A percentile compares a stretch with the other conserved stretches of the same genome.
Evolutionary conservation across 805 yeast genomes (phyloP).

Genomic region (Kodamaea fukazawae): DNA sequence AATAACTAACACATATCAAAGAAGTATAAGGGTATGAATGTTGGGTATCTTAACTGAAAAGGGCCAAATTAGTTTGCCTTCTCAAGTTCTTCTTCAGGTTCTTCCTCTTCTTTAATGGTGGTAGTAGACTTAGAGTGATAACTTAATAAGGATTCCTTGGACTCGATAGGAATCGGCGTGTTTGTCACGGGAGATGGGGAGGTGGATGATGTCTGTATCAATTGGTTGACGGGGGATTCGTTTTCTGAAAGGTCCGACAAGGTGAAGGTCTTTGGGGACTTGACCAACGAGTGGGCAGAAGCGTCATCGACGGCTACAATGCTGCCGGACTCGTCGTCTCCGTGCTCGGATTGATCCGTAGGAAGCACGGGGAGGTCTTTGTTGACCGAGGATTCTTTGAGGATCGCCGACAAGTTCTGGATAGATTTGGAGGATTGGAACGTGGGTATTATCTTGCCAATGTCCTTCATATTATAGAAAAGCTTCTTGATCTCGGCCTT

Average conservation of each 20-base stretch:
- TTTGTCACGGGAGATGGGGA: neutral
- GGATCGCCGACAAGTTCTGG: constrained; percentile 16
- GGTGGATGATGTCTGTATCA: constrained; percentile 23
- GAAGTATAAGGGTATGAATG: constrained; percentile 4
- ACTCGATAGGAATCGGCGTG: constrained; percentile 6
- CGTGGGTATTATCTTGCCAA: constrained; percentile 34
- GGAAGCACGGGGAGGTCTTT: constrained; percentile 7
- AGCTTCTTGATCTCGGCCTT: constrained; percentile 32
- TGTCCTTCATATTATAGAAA: constrained; percentile 30
- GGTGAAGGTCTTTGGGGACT: constrained; percentile 42
- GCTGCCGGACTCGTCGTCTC: constrained; percentile 12
- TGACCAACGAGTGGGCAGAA: constrained; percentile 25
- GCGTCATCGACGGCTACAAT: constrained; percentile 17
- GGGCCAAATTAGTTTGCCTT: constrained; percentile 7
- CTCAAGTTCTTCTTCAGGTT: constrained; percentile 24
- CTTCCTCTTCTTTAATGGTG: constrained; percentile 42
- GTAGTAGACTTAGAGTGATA: constrained; percentile 18
- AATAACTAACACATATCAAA: constrained; percentile 7
- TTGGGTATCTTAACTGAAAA: constrained; percentile 5
- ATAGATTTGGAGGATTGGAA: constrained; percentile 29
- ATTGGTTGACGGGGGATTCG: constrained; percentile 37
- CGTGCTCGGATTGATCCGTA: constrained; percentile 8
- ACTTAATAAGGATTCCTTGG: constrained; percentile 6
- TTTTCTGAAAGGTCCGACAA: constrained; percentile 34
- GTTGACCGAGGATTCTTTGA: constrained; percentile 8